phyloP scores from a whole-genome alignment of 208 protist genomes.

The Naegleria fowleri region DNA sequence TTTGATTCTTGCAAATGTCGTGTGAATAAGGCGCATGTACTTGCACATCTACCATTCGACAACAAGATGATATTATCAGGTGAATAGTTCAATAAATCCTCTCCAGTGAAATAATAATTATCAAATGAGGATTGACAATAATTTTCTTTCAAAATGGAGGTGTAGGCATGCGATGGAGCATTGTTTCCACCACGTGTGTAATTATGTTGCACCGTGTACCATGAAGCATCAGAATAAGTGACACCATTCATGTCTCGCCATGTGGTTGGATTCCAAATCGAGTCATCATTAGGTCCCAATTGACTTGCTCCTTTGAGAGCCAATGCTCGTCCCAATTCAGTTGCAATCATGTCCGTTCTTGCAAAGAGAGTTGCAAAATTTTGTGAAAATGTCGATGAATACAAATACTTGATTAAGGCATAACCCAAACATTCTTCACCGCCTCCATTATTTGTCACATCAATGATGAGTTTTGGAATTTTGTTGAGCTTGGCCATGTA shows the following conservation, averaged over 20 bases:
- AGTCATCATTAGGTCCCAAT: neutral
- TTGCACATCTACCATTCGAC: neutral
- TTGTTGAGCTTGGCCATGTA: neutral
- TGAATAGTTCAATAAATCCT: neutral
- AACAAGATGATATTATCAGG: neutral
- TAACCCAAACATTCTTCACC: slow-evolving; percentile 18
- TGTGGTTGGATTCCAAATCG: neutral
- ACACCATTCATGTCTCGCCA: neutral
- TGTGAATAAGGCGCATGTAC: neutral
- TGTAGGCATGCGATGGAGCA: neutral
- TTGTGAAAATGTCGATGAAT: neutral
- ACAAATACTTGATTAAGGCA: slow-evolving; percentile 9
- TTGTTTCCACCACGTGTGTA: neutral
- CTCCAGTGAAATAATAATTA: neutral
- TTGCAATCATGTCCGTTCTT: neutral
- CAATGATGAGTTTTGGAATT: neutral
- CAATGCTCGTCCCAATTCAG: neutral
- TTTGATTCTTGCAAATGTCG: neutral
- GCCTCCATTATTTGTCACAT: neutral
- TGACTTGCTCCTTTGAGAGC: neutral
- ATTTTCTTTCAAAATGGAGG: neutral
- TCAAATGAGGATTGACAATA: neutral
- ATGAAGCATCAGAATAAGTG: neutral
- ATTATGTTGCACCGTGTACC: neutral
- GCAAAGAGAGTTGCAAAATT: slow-evolving; percentile 4